phyloP scores from a whole-genome alignment of 345 rosid genomes.

The Dimocarpus longan region DNA sequence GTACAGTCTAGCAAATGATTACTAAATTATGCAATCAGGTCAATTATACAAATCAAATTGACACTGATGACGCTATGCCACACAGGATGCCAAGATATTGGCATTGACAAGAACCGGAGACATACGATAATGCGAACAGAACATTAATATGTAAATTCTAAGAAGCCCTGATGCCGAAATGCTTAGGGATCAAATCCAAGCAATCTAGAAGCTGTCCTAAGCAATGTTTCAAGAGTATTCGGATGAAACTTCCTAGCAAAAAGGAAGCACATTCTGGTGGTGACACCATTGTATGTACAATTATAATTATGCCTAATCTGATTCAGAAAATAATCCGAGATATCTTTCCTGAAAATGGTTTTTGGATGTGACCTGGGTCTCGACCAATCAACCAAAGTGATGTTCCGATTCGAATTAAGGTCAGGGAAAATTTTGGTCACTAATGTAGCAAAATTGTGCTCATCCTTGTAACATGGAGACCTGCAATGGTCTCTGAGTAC shows the following conservation, averaged over 20 bases:
- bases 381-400: conserved; percentile 51
- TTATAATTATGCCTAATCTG: conserved; percentile 22
- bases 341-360: conserved; percentile 29
- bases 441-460: conserved; percentile 39
- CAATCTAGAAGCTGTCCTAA: conserved; percentile 33
- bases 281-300: conserved; percentile 27
- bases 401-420: conserved; percentile 32
- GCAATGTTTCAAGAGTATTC: conserved; percentile 29
- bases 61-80: too few species aligned
- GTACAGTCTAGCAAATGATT: too few species aligned
- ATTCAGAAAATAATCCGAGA: conserved; percentile 27
- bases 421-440: conserved; percentile 24
- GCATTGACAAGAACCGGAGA: too few species aligned
- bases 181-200: conserved; percentile 18
- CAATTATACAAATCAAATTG: too few species aligned
- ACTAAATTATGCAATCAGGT: too few species aligned
- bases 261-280: conserved; percentile 32
- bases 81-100: too few species aligned
- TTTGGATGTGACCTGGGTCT: conserved; percentile 36
- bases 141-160: too few species aligned
- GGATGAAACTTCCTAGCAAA: conserved; percentile 47
- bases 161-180: neutral
- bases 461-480: conserved; percentile 41
- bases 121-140: too few species aligned
- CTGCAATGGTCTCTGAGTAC: conserved; percentile 25